phyloP scores from a whole-genome alignment of 73 alveolate genomes.

The Diophrys appendiculata region DNA sequence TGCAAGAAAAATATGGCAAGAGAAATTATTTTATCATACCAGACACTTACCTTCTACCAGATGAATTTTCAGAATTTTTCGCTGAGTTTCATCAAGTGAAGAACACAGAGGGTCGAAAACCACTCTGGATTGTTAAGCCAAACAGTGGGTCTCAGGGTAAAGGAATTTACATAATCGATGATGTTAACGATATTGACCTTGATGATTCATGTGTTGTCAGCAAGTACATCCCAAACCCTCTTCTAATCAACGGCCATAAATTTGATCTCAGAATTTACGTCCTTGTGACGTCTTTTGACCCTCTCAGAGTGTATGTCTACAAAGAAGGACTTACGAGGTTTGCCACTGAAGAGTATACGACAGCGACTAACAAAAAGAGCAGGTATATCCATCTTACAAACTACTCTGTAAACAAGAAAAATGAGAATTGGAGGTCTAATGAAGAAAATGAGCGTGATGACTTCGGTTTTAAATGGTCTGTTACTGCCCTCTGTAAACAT shows the following conservation, averaged over 20 bases:
- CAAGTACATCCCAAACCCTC: conserved; percentile 81
- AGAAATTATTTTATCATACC: conserved; percentile 74
- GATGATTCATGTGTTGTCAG: conserved; percentile 80
- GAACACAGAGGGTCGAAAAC: conserved; percentile 40
- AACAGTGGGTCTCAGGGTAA: conserved; percentile 79
- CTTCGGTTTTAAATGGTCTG: conserved; percentile 84
- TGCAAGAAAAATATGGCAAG: conserved; percentile 65
- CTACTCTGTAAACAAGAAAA: conserved; percentile 81
- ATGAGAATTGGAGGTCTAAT: conserved; percentile 77
- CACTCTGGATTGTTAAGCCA: conserved; percentile 86
- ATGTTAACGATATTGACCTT: conserved; percentile 56
- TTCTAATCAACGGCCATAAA: conserved; percentile 82
- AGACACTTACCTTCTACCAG: conserved; percentile 83
- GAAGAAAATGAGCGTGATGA: conserved; percentile 69
- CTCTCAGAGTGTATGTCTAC: conserved; percentile 77
- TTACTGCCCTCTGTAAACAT: conserved; percentile 75
- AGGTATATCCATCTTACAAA: conserved; percentile 81
- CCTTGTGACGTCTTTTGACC: conserved; percentile 79
- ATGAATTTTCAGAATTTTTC: conserved; percentile 75
- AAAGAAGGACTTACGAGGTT: conserved; percentile 86
- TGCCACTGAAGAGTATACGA: conserved; percentile 78
- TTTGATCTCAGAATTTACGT: conserved; percentile 86
- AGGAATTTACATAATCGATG: conserved; percentile 79
- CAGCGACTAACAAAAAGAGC: conserved; percentile 70
- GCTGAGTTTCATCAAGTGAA: conserved; percentile 42